Conservation (phyloP, 805 yeast species). For the Pichia ethanolica region DNA sequence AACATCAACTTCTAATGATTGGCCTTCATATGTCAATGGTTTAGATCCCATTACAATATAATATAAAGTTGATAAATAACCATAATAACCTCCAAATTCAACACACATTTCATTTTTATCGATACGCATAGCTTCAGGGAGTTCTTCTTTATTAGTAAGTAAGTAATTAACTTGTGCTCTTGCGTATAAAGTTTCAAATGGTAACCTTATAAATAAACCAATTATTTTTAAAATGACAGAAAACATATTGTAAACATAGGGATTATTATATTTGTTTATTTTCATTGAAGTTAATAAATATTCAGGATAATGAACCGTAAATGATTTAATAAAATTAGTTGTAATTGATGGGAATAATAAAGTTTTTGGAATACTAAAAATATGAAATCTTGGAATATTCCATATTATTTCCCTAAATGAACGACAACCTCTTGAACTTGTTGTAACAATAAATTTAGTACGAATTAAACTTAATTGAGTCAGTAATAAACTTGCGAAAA, state of each 20-base stretch:
- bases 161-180: constrained; percentile 75
- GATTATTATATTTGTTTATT: constrained; percentile 60
- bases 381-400: constrained; percentile 34
- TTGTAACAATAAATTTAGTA: constrained; percentile 64
- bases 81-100: constrained; percentile 47
- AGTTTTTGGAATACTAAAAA: constrained; percentile 45
- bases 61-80: constrained; percentile 48
- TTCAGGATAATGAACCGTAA: constrained; percentile 31
- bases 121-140: constrained; percentile 39
- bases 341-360: constrained; percentile 58
- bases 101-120: constrained; percentile 48
- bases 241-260: constrained; percentile 49
- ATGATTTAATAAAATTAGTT: constrained; percentile 23
- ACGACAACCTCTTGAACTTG: constrained; percentile 37
- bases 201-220: constrained; percentile 71
- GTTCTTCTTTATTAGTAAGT: constrained; percentile 26
- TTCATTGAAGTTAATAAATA: constrained; percentile 55
- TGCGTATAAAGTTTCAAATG: constrained; percentile 78
- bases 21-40: constrained; percentile 22
- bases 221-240: constrained; percentile 54
- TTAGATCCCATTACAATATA: constrained; percentile 34
- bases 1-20: constrained; percentile 22
- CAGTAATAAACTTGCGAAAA: constrained; percentile 61
- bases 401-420: constrained; percentile 66
- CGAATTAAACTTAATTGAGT: constrained; percentile 80